Evolutionary conservation across 148 eudicot genomes (phyloP).

Genomic region (Fagopyrum esculentum): DNA sequence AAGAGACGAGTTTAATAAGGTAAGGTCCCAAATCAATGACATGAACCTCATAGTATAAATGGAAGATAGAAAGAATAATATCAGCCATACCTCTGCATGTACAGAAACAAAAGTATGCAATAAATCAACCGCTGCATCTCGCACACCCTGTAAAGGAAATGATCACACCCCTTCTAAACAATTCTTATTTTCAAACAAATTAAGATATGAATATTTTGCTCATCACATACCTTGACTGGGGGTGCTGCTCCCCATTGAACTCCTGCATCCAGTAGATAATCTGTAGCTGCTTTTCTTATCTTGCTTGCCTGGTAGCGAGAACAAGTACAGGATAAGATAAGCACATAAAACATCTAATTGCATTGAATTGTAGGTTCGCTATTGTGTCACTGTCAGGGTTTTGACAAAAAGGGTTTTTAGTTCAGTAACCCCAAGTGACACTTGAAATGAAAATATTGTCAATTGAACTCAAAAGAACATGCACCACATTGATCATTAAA

Average conservation of each 20-base stretch:
- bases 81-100: conserved; percentile 75
- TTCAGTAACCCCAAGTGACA: too few species aligned
- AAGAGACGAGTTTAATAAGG: too few species aligned
- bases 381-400: background rate
- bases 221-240: conserved; percentile 57
- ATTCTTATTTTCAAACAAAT: background rate
- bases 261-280: conserved; percentile 89
- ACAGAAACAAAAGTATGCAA: conserved; percentile 87
- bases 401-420: too few species aligned
- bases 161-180: background rate
- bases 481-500: too few species aligned
- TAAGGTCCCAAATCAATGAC: background rate
- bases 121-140: conserved; percentile 93
- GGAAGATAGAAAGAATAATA: background rate
- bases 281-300: conserved; percentile 77
- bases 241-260: conserved; percentile 93
- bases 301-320: conserved; percentile 51
- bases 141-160: conserved; percentile 61
- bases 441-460: too few species aligned
- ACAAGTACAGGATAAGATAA: background rate
- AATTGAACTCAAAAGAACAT: too few species aligned
- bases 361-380: background rate
- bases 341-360: background rate
- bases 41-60: background rate
- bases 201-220: background rate